Conservation (phyloP, 768 basidiomycete species). For the Coprinellus micaceus region DNA sequence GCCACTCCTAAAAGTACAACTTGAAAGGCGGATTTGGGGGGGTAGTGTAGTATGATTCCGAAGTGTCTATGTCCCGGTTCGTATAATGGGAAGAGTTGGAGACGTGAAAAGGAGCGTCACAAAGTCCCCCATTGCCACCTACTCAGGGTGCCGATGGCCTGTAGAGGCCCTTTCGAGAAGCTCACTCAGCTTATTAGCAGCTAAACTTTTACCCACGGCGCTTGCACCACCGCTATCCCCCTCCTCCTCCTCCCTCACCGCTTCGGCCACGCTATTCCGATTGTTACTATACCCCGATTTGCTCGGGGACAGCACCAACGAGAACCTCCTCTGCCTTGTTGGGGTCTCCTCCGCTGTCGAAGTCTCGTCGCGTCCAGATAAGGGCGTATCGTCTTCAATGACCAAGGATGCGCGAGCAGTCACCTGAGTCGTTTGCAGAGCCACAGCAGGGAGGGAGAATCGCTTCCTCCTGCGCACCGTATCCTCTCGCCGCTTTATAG, state of each 20-base stretch:
- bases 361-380: constrained; percentile 8
- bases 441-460: constrained; percentile 76
- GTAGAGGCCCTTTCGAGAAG: constrained; percentile 50
- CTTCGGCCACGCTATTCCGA: constrained; percentile 25
- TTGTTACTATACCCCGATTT: constrained; percentile 27
- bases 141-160: no score
- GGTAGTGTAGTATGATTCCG: no score
- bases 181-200: constrained; percentile 52
- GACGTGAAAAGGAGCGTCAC: no score
- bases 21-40: no score
- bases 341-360: constrained; percentile 9
- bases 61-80: no score
- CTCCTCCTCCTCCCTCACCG: constrained; percentile 15
- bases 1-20: no score
- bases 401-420: constrained; percentile 48
- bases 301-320: constrained; percentile 47
- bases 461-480: constrained; percentile 62
- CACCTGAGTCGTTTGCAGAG: constrained; percentile 68
- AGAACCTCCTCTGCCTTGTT: constrained; percentile 47
- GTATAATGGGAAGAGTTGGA: no score
- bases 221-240: constrained; percentile 12
- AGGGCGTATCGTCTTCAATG: constrained; percentile 26
- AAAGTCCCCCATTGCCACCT: no score
- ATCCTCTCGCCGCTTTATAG: constrained; percentile 45
- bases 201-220: constrained; percentile 36